Conservation (phyloP, 306 rosid species). For the Glycyrrhiza uralensis region DNA sequence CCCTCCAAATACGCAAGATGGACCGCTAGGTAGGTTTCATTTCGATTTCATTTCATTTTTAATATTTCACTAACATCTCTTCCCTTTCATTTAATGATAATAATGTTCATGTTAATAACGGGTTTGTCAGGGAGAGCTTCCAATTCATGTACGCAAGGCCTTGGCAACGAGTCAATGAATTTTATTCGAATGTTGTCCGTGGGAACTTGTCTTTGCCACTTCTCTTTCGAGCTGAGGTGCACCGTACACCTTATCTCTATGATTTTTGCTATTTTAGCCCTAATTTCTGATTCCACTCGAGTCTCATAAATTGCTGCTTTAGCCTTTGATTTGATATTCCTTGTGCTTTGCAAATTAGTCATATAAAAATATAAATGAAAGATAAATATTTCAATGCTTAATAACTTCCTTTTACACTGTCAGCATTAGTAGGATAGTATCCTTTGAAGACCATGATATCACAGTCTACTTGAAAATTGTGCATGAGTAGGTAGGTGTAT, state of each 20-base stretch:
- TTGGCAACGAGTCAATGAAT: constrained; percentile 67
- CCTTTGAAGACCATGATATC: neutral
- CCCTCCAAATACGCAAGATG: constrained; percentile 64
- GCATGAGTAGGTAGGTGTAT: neutral
- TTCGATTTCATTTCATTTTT: no score
- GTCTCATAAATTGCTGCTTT: neutral
- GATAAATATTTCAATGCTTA: neutral
- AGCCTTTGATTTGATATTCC: neutral
- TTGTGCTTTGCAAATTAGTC: neutral
- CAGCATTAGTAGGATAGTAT: neutral
- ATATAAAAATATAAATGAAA: neutral
- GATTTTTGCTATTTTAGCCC: neutral
- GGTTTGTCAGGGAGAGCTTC: constrained; percentile 59
- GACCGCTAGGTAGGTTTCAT: constrained; percentile 55
- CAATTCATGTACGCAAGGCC: constrained; percentile 69
- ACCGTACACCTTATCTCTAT: neutral
- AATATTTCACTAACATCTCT: neutral
- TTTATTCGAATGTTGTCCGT: constrained; percentile 54
- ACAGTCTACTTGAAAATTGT: neutral
- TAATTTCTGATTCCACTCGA: constrained; percentile 5
- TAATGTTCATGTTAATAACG: no score
- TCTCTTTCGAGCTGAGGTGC: constrained; percentile 49
- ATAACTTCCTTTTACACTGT: neutral
- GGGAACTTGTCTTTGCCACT: constrained; percentile 40
- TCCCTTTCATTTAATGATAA: neutral